Conservation (phyloP, 257 asterid species). For the Handroanthus guayacan region DNA sequence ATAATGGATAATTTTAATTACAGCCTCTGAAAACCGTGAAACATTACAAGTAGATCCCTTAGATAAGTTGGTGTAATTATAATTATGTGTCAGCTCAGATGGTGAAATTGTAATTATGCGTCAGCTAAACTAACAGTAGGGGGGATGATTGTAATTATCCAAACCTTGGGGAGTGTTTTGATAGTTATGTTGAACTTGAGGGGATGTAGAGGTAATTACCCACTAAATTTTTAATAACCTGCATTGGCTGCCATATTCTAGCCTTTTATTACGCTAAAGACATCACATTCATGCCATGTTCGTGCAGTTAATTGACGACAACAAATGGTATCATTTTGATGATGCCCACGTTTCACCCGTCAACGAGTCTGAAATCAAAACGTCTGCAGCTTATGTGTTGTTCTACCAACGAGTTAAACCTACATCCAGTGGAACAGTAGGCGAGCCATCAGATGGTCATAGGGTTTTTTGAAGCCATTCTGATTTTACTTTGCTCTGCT, state of each 20-base stretch:
- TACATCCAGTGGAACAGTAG: conserved; percentile 44
- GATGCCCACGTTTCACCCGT: conserved; percentile 83
- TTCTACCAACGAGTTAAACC: conserved; percentile 75
- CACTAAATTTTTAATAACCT: neutral
- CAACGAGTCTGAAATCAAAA: conserved; percentile 74
- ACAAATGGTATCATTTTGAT: conserved; percentile 86
- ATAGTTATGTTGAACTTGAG: no score
- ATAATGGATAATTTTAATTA: no score
- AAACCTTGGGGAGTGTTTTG: no score
- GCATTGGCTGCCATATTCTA: neutral
- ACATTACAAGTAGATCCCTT: no score
- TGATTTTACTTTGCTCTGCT: neutral
- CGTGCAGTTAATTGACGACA: conserved; percentile 77
- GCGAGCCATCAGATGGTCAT: conserved; percentile 52
- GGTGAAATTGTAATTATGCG: no score
- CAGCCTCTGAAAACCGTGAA: no score
- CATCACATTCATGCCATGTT: neutral
- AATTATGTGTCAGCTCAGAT: no score
- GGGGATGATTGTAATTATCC: no score
- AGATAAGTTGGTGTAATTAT: no score
- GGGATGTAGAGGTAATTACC: no score
- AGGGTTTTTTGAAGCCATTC: conserved; percentile 37
- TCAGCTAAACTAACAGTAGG: no score
- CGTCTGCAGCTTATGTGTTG: conserved; percentile 94
- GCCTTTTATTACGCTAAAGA: neutral